A percentile compares a stretch with the other conserved stretches of the same genome.
These are phyloP conservation scores for Porphyrellus cyaneotinctus DNA, from an alignment of 768 basidiomycete genomes.

Conservation along the genomic window DNA sequence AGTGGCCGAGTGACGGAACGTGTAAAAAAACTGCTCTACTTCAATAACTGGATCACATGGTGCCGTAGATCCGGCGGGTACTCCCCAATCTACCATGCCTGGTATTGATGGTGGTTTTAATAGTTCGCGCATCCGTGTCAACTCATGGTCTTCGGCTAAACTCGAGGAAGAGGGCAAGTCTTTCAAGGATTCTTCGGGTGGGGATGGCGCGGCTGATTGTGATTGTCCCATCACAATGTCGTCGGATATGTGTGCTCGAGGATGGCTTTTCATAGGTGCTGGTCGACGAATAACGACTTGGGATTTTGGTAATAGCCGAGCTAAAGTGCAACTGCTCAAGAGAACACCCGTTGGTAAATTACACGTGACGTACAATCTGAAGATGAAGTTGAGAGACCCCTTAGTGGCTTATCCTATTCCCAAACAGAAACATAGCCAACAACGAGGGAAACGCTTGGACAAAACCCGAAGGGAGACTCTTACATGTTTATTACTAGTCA, in stretches of 20 bases:
- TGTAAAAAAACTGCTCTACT: constrained; percentile 35
- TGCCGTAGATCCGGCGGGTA: constrained; percentile 53
- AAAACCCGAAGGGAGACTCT: constrained; percentile 45
- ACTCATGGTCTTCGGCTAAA: constrained; percentile 40
- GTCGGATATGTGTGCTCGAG: constrained; percentile 48
- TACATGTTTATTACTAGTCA: constrained; percentile 47
- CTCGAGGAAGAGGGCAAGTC: constrained; percentile 12
- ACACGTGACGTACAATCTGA: constrained; percentile 28
- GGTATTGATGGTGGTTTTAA: constrained; percentile 62
- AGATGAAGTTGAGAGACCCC: constrained; percentile 23
- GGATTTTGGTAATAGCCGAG: constrained; percentile 43
- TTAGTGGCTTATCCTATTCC: constrained; percentile 61
- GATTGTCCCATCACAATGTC: constrained; percentile 32
- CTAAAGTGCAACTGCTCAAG: constrained; percentile 23
- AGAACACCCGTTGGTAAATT: background rate
- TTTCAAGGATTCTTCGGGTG: constrained; percentile 18
- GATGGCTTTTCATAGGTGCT: constrained; percentile 44
- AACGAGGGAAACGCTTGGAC: constrained; percentile 59
- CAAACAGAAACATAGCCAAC: constrained; percentile 55
- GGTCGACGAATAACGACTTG: constrained; percentile 59
- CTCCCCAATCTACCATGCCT: constrained; percentile 71
- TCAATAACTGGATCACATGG: constrained; percentile 61
- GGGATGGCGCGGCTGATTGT: background rate
- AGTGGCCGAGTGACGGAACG: background rate
- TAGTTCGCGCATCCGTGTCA: constrained; percentile 49